Conservation (phyloP, 495 filamentous ascomycete genomes). For the Penicillium bialowiezense region DNA sequence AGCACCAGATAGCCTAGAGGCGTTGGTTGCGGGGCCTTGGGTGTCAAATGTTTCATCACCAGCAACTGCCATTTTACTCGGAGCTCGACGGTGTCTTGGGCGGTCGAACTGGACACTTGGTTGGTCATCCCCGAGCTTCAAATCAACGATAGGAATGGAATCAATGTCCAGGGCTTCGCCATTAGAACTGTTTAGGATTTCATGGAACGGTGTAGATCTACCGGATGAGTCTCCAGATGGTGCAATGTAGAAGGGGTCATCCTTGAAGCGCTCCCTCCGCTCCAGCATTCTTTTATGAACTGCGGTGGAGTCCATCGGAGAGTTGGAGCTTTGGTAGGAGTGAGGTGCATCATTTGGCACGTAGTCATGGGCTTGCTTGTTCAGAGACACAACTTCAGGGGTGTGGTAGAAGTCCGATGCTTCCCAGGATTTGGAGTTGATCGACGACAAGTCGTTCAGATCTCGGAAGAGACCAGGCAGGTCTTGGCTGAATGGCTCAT, state of each 20-base stretch:
- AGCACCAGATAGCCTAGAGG: conserved; percentile 2
- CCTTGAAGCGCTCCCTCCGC: conserved; percentile 73
- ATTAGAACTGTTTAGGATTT: conserved; percentile 64
- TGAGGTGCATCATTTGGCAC: conserved; percentile 9
- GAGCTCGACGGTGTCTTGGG: conserved; percentile 21
- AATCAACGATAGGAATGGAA: conserved; percentile 89
- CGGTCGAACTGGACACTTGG: conserved; percentile 9
- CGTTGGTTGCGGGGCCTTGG: conserved; percentile 31
- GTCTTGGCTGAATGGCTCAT: conserved; percentile 76
- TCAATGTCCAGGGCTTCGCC: conserved; percentile 82
- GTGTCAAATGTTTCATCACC: conserved; percentile 53
- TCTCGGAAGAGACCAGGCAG: conserved; percentile 56
- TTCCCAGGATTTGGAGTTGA: not conserved
- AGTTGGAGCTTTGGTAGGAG: conserved; percentile 63
- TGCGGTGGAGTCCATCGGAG: conserved; percentile 60
- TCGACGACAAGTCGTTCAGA: conserved; percentile 1
- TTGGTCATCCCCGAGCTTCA: conserved; percentile 61
- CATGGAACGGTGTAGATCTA: conserved; percentile 67
- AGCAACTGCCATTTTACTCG: conserved; percentile 56
- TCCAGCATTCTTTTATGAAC: conserved; percentile 62
- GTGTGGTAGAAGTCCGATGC: conserved; percentile 69
- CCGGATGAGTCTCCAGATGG: conserved; percentile 46
- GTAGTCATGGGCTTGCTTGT: conserved; percentile 28
- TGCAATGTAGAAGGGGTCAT: conserved; percentile 94
- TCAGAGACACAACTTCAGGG: conserved; percentile 27